Base-by-base conservation (phyloP, 495 filamentous ascomycete species). In the Tuber calosporum region DNA sequence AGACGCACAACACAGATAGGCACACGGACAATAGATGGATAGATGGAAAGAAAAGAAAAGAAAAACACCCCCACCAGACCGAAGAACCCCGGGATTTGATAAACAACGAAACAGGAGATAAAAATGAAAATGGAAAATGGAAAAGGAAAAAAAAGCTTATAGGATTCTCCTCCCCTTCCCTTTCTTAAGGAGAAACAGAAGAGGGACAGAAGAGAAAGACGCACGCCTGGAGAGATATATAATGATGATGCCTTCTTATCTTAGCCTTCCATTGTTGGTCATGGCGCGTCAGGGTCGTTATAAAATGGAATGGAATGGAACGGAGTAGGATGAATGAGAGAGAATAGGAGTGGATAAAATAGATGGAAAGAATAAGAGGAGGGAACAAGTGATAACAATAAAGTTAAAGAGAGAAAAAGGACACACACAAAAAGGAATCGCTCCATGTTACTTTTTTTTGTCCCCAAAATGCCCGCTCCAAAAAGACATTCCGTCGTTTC, bases 391-490 rank as follows among this genome's bases (percentile, higher is more conserved):
- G 70, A 70, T 48, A 70, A 73, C 19, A 22, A 48, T 48, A 70
- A 62, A 38, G 53, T 62, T 62, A 69, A 67, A 68, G 38, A 53
- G 40, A 70, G n/a, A 69, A 53, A 45, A 39, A 73, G 37, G 38
- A 71, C 66, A 67, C 41, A n/a, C 69, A 78, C n/a, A 72, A 74
- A 77, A 78, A 42, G 77, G 68, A 78, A 77, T 69, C 41, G 76
- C 76, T 78, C 76, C 58, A 70, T 78, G 76, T 72, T 75, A 78
- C 74, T 78, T 78, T 74, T 78, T 77, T 75, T 71, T 75, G 74
- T 4, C 48, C 53, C 53, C 26, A 30, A 62, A 70, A 75, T 73
- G 72, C 70, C 75, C 76, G 67, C 48, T 75, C 71, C 75, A 73
- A 78, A 77, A 77, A 78, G 72, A 77, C 76, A 72, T 78, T 37